Base-by-base conservation (phyloP, 2,329 filamentous ascomycete species). In the Sclerotinia glacialis region DNA sequence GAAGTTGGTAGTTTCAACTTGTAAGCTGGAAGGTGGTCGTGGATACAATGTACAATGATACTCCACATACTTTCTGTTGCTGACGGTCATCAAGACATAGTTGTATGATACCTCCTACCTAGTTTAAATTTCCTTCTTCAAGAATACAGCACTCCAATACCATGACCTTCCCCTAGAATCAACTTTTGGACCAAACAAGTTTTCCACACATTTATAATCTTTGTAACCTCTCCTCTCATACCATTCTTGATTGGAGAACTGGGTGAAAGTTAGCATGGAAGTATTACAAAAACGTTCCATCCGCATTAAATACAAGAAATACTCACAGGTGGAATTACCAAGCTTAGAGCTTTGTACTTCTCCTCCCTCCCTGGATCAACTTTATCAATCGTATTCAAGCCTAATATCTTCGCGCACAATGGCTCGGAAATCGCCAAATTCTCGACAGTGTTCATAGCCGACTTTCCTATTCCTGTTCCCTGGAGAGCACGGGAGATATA, bases 141-240 rank as follows among this genome's bases (percentile, higher is more conserved):
- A 64, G 28, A 69, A 69, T 5, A 74, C 70, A 23, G 69, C 66
- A 62, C 53, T 53, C 66, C 67, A 68, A 42, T 42, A 67, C 71
- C 70, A 72, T 9, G 28, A 23, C 49, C 67, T 72, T 12, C 71
- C 72, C 3, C 46, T 69, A 8, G 49, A 40, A 56, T 73, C 71
- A 44, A 55, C 60, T 23, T 67, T 63, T 16, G 64, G 67, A 7
- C 59, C 47, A 40, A 67, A 71, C 1, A 54, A 50, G 12, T 68
- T 69, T 9, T 70, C 65, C 12, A 67, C 59, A n/a, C 21, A 14
- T 21, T 68, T 67, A 64, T 67, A 72, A 21, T 67, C 58, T 47
- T 70, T 28, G 68, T 74, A 75, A 6, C 72, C 73, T 31, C 72
- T 70, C 46, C 72, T 69, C 44, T 66, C 67, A 69, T 75, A 75